Evolutionary conservation across 495 filamentous ascomycete species (phyloP).

Genomic region (Aspergillus panamensis): DNA sequence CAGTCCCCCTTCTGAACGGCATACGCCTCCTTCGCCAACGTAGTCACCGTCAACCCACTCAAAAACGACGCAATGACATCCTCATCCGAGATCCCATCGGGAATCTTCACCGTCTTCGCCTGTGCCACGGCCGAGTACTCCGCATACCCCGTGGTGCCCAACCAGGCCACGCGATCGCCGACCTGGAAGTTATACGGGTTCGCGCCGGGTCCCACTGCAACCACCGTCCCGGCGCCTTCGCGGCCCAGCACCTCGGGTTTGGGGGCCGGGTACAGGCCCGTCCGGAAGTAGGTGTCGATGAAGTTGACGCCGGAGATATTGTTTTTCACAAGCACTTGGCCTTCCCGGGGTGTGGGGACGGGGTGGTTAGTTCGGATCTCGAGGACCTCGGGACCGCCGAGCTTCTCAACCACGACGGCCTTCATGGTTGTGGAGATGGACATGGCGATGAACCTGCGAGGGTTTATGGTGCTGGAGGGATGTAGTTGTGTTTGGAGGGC

Average conservation of each 20-base stretch:
- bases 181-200: slow-evolving; percentile 49
- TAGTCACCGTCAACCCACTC: slow-evolving; percentile 84
- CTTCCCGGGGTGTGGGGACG: slow-evolving; percentile 66
- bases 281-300: slow-evolving; percentile 87
- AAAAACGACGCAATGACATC: slow-evolving; percentile 66
- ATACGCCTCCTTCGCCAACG: slow-evolving; percentile 75
- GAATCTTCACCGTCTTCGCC: slow-evolving; percentile 58
- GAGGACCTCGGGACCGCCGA: slow-evolving; percentile 75
- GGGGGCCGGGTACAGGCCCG: slow-evolving; percentile 73
- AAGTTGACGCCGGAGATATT: slow-evolving; percentile 84
- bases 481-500: slow-evolving; percentile 4
- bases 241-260: slow-evolving; percentile 80
- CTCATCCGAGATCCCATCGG: slow-evolving; percentile 56
- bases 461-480: slow-evolving; percentile 16
- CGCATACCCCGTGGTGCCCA: slow-evolving; percentile 64
- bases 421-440: slow-evolving; percentile 67
- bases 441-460: slow-evolving; percentile 32
- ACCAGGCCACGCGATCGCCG: slow-evolving; percentile 67
- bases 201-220: slow-evolving; percentile 46
- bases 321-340: slow-evolving; percentile 81
- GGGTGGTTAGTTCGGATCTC: slow-evolving; percentile 71
- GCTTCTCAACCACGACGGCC: slow-evolving; percentile 68
- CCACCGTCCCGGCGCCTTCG: slow-evolving; percentile 69
- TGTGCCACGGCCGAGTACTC: slow-evolving; percentile 68
- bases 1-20: slow-evolving; percentile 72